Conservation (phyloP, 345 rosid species). For the Iberis pinnata region DNA sequence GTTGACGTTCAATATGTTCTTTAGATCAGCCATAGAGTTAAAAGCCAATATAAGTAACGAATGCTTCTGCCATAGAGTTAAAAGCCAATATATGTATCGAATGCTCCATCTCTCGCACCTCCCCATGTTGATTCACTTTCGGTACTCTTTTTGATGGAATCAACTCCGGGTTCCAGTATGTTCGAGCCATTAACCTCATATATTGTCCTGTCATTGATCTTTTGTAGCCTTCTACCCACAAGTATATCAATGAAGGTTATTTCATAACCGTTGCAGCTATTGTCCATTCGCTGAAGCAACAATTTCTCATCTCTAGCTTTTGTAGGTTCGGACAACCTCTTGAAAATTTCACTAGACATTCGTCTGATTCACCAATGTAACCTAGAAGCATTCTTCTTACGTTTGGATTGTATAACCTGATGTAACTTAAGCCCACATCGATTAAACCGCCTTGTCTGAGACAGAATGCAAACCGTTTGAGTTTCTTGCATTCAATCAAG, state of each 20-base stretch:
- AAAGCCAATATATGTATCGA: conserved; percentile 87
- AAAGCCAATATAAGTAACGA: too few relatives aligned
- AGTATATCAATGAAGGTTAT: conserved; percentile 65
- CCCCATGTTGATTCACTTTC: conserved; percentile 28
- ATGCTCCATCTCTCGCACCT: conserved; percentile 36
- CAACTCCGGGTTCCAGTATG: conserved; percentile 90
- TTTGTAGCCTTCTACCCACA: conserved; percentile 94
- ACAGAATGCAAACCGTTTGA: conserved; percentile 72
- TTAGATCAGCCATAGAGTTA: conserved; percentile 83
- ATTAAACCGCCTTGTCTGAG: conserved; percentile 76
- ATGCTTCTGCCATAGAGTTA: too few relatives aligned
- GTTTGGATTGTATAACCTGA: conserved; percentile 62
- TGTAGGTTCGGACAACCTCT: conserved; percentile 79
- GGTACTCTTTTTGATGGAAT: conserved; percentile 48
- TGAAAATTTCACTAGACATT: conserved; percentile 66
- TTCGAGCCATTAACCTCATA: conserved; percentile 69
- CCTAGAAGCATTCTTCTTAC: conserved; percentile 97
- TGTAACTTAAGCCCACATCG: conserved; percentile 67
- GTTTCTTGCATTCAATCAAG: conserved; percentile 69
- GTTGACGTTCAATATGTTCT: conserved; percentile 75
- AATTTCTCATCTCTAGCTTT: conserved; percentile 89
- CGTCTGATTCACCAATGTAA: conserved; percentile 68
- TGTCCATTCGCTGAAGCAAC: conserved; percentile 74
- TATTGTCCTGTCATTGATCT: conserved; percentile 44
- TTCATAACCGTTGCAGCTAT: conserved; percentile 56